phyloP scores from a whole-genome alignment of 2,329 filamentous ascomycete species.

The Aureobasidium leucospermi region DNA sequence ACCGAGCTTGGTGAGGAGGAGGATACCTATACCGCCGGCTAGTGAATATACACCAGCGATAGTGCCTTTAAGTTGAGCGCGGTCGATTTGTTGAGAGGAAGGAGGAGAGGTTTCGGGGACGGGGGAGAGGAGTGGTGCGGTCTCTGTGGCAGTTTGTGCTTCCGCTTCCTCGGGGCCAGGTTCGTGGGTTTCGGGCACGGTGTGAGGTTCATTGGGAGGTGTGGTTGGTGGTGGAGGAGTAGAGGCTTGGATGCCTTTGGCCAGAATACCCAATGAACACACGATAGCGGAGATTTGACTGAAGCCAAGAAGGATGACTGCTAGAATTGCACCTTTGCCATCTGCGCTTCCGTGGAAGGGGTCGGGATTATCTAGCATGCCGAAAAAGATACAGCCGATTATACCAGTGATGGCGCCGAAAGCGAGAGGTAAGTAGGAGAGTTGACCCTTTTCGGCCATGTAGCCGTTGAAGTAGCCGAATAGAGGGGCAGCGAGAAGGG shows the following conservation, averaged over 20 bases:
- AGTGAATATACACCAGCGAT: constrained; percentile 93
- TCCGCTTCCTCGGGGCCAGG: neutral
- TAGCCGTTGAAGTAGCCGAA: constrained; percentile 81
- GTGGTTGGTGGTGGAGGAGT: neutral
- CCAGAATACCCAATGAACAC: constrained; percentile 83
- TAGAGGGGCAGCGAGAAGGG: constrained; percentile 73
- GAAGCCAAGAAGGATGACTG: constrained; percentile 75
- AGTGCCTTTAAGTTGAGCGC: constrained; percentile 71
- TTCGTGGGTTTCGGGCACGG: neutral
- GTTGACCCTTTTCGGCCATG: constrained; percentile 43
- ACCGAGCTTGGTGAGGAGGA: constrained; percentile 85
- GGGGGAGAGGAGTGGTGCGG: constrained; percentile 10
- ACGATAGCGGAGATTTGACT: constrained; percentile 96
- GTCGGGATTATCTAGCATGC: constrained; percentile 69
- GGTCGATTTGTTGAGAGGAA: constrained; percentile 14
- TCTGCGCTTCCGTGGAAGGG: constrained; percentile 58
- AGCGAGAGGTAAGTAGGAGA: constrained; percentile 62
- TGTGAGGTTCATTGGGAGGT: neutral
- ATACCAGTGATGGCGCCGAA: constrained; percentile 66
- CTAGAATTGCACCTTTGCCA: constrained; percentile 48
- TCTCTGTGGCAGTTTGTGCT: neutral
- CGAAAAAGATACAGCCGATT: constrained; percentile 69
- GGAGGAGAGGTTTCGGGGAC: neutral
- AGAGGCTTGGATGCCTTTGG: constrained; percentile 55
- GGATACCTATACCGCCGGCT: constrained; percentile 80